Percentiles rank a stretch among this genome's conserved stretches.
Evolutionary conservation across 2,329 filamentous ascomycete species (phyloP).

Genomic region (Hortaea werneckii): DNA sequence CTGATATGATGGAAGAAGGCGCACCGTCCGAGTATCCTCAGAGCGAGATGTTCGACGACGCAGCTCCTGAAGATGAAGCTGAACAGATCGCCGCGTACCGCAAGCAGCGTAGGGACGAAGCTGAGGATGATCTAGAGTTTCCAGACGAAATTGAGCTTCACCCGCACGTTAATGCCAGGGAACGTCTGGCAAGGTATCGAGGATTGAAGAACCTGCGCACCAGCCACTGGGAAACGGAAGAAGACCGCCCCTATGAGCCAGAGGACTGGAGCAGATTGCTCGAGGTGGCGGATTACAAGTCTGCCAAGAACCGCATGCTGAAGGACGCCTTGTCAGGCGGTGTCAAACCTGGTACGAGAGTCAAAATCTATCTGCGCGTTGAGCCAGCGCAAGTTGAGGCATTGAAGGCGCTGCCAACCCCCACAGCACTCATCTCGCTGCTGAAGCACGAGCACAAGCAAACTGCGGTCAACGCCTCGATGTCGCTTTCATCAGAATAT

Average conservation of each 20-base stretch:
- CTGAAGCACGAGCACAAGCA: slow-evolving; percentile 92
- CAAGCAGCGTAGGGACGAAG: slow-evolving; percentile 65
- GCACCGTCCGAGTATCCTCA: slow-evolving; percentile 78
- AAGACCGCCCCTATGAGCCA: slow-evolving; percentile 78
- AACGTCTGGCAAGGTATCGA: slow-evolving; percentile 76
- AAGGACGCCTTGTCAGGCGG: slow-evolving; percentile 84
- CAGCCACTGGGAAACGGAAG: slow-evolving; percentile 79
- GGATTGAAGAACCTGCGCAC: slow-evolving; percentile 85
- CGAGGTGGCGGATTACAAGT: slow-evolving; percentile 81
- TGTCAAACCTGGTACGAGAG: slow-evolving; percentile 71
- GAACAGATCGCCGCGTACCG: slow-evolving; percentile 75
- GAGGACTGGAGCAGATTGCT: slow-evolving; percentile 81
- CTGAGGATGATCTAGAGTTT: slow-evolving; percentile 85
- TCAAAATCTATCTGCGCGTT: slow-evolving; percentile 63
- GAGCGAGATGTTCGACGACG: slow-evolving; percentile 82
- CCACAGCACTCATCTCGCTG: slow-evolving; percentile 72
- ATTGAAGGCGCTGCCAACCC: slow-evolving; percentile 46
- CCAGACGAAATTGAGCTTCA: slow-evolving; percentile 94
- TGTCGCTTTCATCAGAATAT: slow-evolving; percentile 72
- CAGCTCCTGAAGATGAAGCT: slow-evolving; percentile 71
- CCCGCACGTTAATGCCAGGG: slow-evolving; percentile 74
- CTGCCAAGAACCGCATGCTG: slow-evolving; percentile 63
- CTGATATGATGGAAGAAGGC: slow-evolving; percentile 50
- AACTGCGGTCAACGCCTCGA: slow-evolving; percentile 78
- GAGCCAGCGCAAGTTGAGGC: slow-evolving; percentile 32